These are phyloP conservation scores for Pseudopyrenochaeta lycopersici DNA, from an alignment of 2,329 filamentous ascomycete species.

Conservation along the genomic window DNA sequence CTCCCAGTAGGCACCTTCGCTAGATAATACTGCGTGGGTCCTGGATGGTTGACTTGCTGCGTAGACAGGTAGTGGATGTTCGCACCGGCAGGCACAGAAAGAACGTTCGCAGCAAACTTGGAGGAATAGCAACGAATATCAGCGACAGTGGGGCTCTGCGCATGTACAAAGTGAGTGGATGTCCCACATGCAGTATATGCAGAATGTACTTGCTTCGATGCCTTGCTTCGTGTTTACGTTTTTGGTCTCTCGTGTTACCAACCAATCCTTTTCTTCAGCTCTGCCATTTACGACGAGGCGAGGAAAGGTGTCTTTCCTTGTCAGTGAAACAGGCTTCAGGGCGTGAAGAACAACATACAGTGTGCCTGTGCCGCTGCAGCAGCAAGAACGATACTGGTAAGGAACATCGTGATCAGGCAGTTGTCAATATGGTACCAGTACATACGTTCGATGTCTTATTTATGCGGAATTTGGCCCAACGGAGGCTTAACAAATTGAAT, in stretches of 20 bases:
- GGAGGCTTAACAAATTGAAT: background rate
- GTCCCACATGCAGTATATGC: background rate
- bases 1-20: conserved; percentile 35
- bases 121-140: conserved; percentile 42
- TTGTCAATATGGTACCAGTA: background rate
- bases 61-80: conserved; percentile 39
- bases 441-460: conserved; percentile 2
- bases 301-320: conserved; percentile 35
- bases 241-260: conserved; percentile 35
- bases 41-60: conserved; percentile 43
- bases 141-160: conserved; percentile 30
- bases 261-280: conserved; percentile 37
- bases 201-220: conserved; percentile 16
- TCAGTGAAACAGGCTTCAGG: background rate
- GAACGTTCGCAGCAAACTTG: conserved; percentile 28
- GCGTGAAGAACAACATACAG: conserved; percentile 18
- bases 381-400: conserved; percentile 23
- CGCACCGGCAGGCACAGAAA: conserved; percentile 34
- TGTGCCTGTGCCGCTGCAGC: conserved; percentile 32
- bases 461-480: background rate
- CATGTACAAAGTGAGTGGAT: background rate
- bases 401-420: conserved; percentile 23
- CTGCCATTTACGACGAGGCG: conserved; percentile 35
- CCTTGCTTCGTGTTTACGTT: conserved; percentile 41
- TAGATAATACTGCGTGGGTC: conserved; percentile 41